A percentile compares a stretch with the other conserved stretches of the same genome.
Evolutionary conservation across 2,329 filamentous ascomycete genomes (phyloP).

Genomic region (Plenodomus lindquistii): DNA sequence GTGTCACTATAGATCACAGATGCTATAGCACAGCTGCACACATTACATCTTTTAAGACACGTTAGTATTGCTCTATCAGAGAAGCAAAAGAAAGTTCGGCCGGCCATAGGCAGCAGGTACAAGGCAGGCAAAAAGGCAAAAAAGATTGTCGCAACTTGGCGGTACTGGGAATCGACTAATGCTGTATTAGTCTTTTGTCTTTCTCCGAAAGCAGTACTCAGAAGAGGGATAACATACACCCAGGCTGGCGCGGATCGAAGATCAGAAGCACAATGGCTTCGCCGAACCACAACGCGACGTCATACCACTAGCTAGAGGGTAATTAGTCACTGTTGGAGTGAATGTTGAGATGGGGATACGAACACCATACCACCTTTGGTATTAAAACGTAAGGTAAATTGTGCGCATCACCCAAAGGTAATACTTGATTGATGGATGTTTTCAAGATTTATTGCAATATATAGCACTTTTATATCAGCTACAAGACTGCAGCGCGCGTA

Average conservation of each 20-base stretch:
- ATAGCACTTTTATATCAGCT: too few species aligned
- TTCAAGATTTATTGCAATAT: background rate
- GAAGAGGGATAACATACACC: conserved; percentile 11
- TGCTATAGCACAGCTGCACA: too few species aligned
- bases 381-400: too few species aligned
- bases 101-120: too few species aligned
- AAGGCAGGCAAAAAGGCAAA: background rate
- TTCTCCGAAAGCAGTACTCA: background rate
- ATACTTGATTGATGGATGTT: conserved; percentile 19
- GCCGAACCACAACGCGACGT: conserved; percentile 46
- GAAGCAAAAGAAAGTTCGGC: too few species aligned
- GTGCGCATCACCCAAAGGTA: too few species aligned
- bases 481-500: too few species aligned
- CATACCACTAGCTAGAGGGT: conserved; percentile 49
- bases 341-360: too few species aligned
- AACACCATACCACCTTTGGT: conserved; percentile 35
- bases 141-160: background rate
- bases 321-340: too few species aligned
- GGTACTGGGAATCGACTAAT: background rate
- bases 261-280: conserved; percentile 25
- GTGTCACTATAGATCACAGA: too few species aligned
- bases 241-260: conserved; percentile 43
- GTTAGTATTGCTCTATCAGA: too few species aligned
- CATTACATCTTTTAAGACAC: too few species aligned
- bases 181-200: background rate